Base-by-base conservation (phyloP, 1,284 basidiomycete genomes). In the Heterobasidion irregulare region DNA sequence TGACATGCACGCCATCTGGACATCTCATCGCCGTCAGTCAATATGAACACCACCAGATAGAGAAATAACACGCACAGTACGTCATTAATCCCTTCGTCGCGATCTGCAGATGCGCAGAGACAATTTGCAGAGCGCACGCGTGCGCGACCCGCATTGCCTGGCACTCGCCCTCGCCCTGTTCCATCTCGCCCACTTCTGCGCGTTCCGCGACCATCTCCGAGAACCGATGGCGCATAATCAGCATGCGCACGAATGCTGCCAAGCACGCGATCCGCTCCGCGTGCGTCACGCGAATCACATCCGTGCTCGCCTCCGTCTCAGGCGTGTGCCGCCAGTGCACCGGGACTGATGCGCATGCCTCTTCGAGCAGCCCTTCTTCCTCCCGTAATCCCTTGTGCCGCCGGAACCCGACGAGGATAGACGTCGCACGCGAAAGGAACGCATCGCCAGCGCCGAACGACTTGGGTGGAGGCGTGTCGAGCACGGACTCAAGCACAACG, bases 61-160 rank as follows among this genome's bases (percentile, higher is more conserved):
- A 47, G 46, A 3, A 13, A 16, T 6, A 50, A 9, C 26, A 77
- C 89, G 70, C 63, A 92, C 89, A 94, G 66, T 94, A 94, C 7
- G 92, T 94, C 92, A 95, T 94, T 65, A 94, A 72, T 13, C 92
- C 92, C 66, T 92, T 88, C 66, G 84, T 83, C 26, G 89, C 90
- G 54, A 94, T 83, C 61, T 92, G 84, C 59, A 63, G 48, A 34
- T 53, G 52, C 15, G 52, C 52, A 26, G 44, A 47, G 15, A 53
- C 52, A 16, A 53, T 53, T 33, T 53, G 52, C 44, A 53, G 45
- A 2, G 52, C 52, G 45, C 52, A 45, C 5, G 52, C 12, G 10
- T 91, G 86, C 6, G 87, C 86, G 41, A 81, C 75, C 15, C 79
- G 70, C 75, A 90, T 81, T 5, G 85, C 85, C 54, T 85, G 83